Conservation (phyloP, 2,329 filamentous ascomycete genomes). For the Lachnum nothofagi region DNA sequence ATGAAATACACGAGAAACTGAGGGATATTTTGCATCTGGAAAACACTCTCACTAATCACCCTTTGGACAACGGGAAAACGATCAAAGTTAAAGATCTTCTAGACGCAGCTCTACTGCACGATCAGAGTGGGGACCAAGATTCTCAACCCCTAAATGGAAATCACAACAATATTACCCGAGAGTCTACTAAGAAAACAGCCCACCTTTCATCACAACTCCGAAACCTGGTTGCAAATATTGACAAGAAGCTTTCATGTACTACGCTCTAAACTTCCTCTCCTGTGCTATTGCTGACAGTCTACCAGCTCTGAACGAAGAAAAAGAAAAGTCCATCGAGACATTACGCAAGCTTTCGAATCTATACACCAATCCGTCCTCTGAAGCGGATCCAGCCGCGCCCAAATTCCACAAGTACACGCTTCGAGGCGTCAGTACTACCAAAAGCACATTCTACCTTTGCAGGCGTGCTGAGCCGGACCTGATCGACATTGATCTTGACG, state of each 20-base stretch:
- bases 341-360: constrained; percentile 38
- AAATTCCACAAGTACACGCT: constrained; percentile 41
- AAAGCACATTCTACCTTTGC: constrained; percentile 48
- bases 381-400: constrained; percentile 19
- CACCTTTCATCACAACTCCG: constrained; percentile 27
- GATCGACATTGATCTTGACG: constrained; percentile 38
- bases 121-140: constrained; percentile 18
- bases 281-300: constrained; percentile 15
- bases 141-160: constrained; percentile 5
- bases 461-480: constrained; percentile 39
- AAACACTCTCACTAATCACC: constrained; percentile 25
- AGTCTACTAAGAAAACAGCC: constrained; percentile 8
- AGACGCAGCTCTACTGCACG: constrained; percentile 28
- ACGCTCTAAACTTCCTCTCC: background rate
- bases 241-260: constrained; percentile 31
- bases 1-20: constrained; percentile 26
- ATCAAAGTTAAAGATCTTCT: constrained; percentile 31
- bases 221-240: constrained; percentile 29
- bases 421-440: constrained; percentile 46
- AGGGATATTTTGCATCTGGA: constrained; percentile 25
- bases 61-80: constrained; percentile 18
- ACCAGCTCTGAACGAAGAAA: constrained; percentile 29
- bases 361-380: constrained; percentile 30
- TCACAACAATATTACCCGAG: constrained; percentile 8
- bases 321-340: constrained; percentile 26